phyloP scores from a whole-genome alignment of 2,329 filamentous ascomycete genomes.

The Trichoderma sp. region DNA sequence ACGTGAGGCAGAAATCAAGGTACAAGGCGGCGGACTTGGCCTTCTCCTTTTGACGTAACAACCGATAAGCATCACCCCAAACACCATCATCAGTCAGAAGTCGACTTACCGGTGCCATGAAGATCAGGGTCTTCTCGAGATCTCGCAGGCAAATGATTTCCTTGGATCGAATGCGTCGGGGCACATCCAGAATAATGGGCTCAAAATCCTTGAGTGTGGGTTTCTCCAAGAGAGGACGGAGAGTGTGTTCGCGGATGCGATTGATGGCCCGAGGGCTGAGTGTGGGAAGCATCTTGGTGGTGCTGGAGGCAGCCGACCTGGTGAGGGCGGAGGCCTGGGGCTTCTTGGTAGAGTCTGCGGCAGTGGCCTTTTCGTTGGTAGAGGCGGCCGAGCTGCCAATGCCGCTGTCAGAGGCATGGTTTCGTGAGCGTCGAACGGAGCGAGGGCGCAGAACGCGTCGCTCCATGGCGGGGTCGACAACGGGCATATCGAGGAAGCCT shows the following conservation, averaged over 20 bases:
- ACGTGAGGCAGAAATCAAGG: constrained; percentile 86
- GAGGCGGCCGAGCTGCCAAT: constrained; percentile 80
- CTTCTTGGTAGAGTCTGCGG: constrained; percentile 50
- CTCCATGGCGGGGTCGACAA: constrained; percentile 58
- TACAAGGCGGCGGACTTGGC: constrained; percentile 72
- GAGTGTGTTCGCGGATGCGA: constrained; percentile 78
- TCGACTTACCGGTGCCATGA: constrained; percentile 90
- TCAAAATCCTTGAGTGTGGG: constrained; percentile 77
- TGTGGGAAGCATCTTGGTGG: constrained; percentile 56
- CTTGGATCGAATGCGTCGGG: constrained; percentile 77
- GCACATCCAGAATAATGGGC: constrained; percentile 76
- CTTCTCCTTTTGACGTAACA: constrained; percentile 75
- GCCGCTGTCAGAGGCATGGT: constrained; percentile 83
- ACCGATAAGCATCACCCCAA: constrained; percentile 70
- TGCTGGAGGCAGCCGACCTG: constrained; percentile 57
- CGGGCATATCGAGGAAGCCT: constrained; percentile 60
- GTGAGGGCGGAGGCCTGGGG: constrained; percentile 61
- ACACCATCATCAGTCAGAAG: constrained; percentile 57
- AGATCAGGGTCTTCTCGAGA: constrained; percentile 89
- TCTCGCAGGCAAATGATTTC: constrained; percentile 90
- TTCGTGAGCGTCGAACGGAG: constrained; percentile 60
- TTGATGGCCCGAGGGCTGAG: constrained; percentile 72
- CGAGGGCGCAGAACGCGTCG: constrained; percentile 58
- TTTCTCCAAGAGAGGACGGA: constrained; percentile 77
- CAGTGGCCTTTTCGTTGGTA: constrained; percentile 55